Base-by-base conservation (phyloP, 768 basidiomycete genomes). In the Mycena polygramma region DNA sequence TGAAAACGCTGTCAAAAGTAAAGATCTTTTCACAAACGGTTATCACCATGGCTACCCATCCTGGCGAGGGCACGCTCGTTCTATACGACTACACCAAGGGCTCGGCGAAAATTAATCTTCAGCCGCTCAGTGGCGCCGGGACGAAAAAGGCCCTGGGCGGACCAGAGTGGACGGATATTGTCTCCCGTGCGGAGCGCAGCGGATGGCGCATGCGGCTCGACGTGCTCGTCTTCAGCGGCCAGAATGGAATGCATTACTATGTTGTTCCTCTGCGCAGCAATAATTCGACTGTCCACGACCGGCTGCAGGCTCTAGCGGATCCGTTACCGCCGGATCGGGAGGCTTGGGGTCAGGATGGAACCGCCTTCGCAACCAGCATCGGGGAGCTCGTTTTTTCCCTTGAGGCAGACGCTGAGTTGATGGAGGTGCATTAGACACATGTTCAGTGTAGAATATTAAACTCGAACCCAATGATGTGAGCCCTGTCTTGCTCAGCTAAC, bases 251-350 rank as follows among this genome's bases (percentile, higher is more conserved):
- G 54, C 54, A 36, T 36, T 57, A 13, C n/a, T 57, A 36, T 19
- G 54, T 57, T 6, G n/a, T 57, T 57, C 54, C 54, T 5, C 35
- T 57, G 19, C 54, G 54, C 54, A 57, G 36, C 36, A 57, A 36
- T 20, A 57, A 17, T n/a, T 57, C 36, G 8, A 39, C 54, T 7
- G 35, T 57, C 20, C n/a, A 57, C 19, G 54, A 37, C 19, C 36
- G 54, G 36, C 37, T 57, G 35, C 54, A 22, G 54, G 36, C 10
- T 13, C 37, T 57, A 19, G 36, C n/a, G 7, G 39, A 19, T 19
- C 20, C 37, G 35, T 39, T 57, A 20, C n/a, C 35, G 6, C 19
- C 19, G 36, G 54, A 57, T 22, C 4, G 7, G 17, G 19, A 20
- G 14, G 39, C 54, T 36, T 57, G 54, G 54, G 37, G 39, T 39